Base-by-base conservation (phyloP, 306 rosid species). In the Sphenostylis stenocarpa region DNA sequence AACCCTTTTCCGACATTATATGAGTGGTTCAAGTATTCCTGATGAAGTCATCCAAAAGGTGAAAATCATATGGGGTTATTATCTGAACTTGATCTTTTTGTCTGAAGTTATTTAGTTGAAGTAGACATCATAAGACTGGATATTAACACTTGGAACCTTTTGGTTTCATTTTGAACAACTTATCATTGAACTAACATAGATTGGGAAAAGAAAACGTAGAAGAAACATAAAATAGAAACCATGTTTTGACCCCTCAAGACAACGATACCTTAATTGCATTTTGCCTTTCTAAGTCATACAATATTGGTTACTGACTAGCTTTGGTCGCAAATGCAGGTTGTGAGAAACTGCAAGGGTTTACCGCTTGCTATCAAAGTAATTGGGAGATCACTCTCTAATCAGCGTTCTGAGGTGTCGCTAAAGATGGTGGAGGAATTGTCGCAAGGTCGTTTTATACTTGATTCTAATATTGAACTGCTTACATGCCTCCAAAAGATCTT, bases 321-420 rank as follows among this genome's bases (percentile, higher is more conserved):
- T 67, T 58, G 17, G 11, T 69, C 73, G 17, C 44, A 28, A 81
- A 44, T 81, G 68, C 85, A 90, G 96, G 78, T 81, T 68, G 88
- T 92, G 63, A 67, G 52, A 79, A 72, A 39, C 80, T 86, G 91
- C 70, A 83, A 78, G 76, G 88, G 88, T 31, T 83, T 73, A 28
- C 94, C 96, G 0, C 72, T 92, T 24, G 93, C 89, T 2, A 79
- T 90, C 70, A 77, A 53, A 73, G 85, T 88, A 44, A 78, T 75
- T 15, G 91, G 85, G 7, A 49, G 58, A 44, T 85, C 97, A 41
- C 86, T 93, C 14, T 21, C 85, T 1, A 26, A 61, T 38, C 44
- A 76, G 38, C 61, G 85, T 15, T n/a, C 9, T 15, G 79, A 57
- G 15, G 12, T 73, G 56, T 93, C 94, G 94, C 64, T 43, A 47